phyloP scores from a whole-genome alignment of 768 basidiomycete genomes.

The Tremella mesenterica region DNA sequence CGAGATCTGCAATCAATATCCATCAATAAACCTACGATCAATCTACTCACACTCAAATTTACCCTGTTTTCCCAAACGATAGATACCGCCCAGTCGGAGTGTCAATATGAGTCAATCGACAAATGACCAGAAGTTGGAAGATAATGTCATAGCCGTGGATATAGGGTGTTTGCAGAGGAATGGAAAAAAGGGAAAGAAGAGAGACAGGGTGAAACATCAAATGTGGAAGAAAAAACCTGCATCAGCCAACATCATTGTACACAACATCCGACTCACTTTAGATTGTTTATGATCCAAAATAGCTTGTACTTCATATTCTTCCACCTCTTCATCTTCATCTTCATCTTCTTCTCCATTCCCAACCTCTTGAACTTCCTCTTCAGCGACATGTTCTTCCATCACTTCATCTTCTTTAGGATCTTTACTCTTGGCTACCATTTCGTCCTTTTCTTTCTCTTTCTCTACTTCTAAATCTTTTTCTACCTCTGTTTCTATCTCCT shows the following conservation, averaged over 20 bases:
- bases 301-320: slow-evolving; percentile 3
- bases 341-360: slow-evolving; percentile 1
- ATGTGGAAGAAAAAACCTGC: no score
- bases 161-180: no score
- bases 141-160: not conserved
- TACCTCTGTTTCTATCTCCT: not conserved
- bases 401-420: not conserved
- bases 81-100: no score
- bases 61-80: slow-evolving; percentile 8
- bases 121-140: not conserved
- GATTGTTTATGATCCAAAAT: slow-evolving; percentile 1
- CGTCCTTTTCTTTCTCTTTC: slow-evolving; percentile 3
- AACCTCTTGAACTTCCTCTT: no score
- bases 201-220: not conserved
- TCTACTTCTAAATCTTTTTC: not conserved
- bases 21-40: no score
- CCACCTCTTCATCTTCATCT: slow-evolving; percentile 4
- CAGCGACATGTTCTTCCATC: not conserved
- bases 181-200: not conserved
- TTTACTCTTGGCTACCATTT: no score
- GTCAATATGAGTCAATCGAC: no score
- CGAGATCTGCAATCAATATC: slow-evolving; percentile 27
- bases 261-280: not conserved
- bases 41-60: slow-evolving; percentile 18
- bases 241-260: not conserved